Base-by-base conservation (phyloP, 2,329 filamentous ascomycete genomes). In the Alternaria sp. region DNA sequence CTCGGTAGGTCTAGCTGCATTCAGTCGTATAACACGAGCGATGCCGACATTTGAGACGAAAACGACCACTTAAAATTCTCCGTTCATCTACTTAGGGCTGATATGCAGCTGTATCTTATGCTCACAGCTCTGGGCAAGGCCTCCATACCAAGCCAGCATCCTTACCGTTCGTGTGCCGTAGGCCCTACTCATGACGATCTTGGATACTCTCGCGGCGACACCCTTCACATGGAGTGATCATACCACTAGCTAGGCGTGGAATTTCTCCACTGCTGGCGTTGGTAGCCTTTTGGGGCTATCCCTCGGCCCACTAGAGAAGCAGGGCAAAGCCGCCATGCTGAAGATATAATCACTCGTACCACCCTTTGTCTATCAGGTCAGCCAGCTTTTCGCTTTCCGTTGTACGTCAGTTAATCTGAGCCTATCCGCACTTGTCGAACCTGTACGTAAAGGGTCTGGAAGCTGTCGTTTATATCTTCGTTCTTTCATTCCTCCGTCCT, bases 251-350 rank as follows among this genome's bases (percentile, higher is more conserved):
- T 63, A 60, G 61, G 66, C 55, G 58, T 67, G 63, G 62, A 51
- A 68, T 52, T 56, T 63, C 51, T 69, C 58, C 59, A 68, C 63
- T 61, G 34, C 57, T 65, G 54, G 56, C 60, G 53, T 48, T 52
- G 51, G 44, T 53, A 42, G 54, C 50, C 44, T 54, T 40, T 48
- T 54, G 56, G 58, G 39, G 21, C 52, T 51, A 54, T 44, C 45
- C 39, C 64, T 68, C 53, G 58, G 49, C 50, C 58, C 49, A 54
- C 54, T 61, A 54, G 51, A 46, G 50, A 50, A 46, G 41, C 31
- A 65, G 52, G 56, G 48, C 54, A 60, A 51, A 56, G 50, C 34
- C 58, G 54, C 29, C 51, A 63, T 50, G 40, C 54, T 60, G 48
- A 56, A 33, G 56, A 58, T 65, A 65, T 63, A 60, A 63, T 57